These are phyloP conservation scores for Lipomyces sp. DNA, from an alignment of 805 yeast genomes.

Conservation along the genomic window DNA sequence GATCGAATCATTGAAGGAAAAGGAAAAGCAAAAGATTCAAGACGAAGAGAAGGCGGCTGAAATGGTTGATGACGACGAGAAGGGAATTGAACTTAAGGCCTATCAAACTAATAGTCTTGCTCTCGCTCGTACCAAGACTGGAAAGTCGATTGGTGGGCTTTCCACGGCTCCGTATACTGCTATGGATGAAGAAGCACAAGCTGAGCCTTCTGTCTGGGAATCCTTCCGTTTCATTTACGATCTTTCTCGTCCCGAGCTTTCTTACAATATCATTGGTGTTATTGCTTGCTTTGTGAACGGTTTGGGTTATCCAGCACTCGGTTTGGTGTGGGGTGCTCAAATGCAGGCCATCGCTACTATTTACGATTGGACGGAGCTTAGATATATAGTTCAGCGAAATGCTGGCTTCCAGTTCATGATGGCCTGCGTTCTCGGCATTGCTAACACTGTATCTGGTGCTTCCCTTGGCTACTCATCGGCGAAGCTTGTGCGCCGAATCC, in stretches of 20 bases:
- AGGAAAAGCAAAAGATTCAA: slow-evolving; percentile 19
- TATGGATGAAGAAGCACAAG: slow-evolving; percentile 2
- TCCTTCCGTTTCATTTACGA: slow-evolving; percentile 20
- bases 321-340: slow-evolving; percentile 20
- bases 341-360: slow-evolving; percentile 14
- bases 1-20: slow-evolving; percentile 23
- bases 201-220: slow-evolving; percentile 12
- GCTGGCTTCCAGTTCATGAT: slow-evolving; percentile 26
- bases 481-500: slow-evolving; percentile 31
- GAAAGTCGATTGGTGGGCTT: slow-evolving; percentile 2
- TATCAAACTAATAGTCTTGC: background rate
- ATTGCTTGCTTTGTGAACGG: slow-evolving; percentile 25
- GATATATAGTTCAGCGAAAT: slow-evolving; percentile 18
- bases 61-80: slow-evolving; percentile 3
- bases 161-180: background rate
- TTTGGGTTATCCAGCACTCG: slow-evolving; percentile 26
- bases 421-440: slow-evolving; percentile 23
- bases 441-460: slow-evolving; percentile 20
- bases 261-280: slow-evolving; percentile 18
- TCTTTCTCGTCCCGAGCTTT: slow-evolving; percentile 23
- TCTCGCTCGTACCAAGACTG: slow-evolving; percentile 17
- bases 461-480: slow-evolving; percentile 27
- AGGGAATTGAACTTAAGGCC: slow-evolving; percentile 10
- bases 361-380: slow-evolving; percentile 8
- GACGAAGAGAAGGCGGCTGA: slow-evolving; percentile 15